Evolutionary conservation across 2,329 filamentous ascomycete species (phyloP), one percentile per base, ranked within the genome.

Genomic region (Orbilia quercus): DNA sequence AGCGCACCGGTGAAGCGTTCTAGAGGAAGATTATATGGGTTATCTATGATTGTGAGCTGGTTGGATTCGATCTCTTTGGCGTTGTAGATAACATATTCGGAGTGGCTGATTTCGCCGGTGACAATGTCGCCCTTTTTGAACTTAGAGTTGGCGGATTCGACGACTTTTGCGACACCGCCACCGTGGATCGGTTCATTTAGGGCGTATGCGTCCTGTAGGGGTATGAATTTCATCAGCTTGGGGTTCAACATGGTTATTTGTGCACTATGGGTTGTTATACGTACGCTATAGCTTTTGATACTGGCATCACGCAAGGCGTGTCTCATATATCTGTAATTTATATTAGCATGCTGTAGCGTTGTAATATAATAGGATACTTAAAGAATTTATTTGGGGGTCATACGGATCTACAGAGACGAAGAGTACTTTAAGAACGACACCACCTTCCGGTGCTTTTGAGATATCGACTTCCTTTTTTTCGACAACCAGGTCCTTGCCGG

Each of bases 391-490:
- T n/a, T n/a, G n/a, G n/a, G n/a, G n/a, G n/a, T n/a, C 70, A 1
- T 70, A 75, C 1, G 92, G 92, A 81, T 96, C 92, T 82, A 90
- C 90, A 42, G 90, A 93, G 75, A 88, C 84, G 80, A 90, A 91
- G 78, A 89, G 85, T 77, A 90, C 86, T 82, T 91, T 86, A 75
- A 89, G 82, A 31, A 87, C 86, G 53, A 96, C 80, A 42, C 91
- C 89, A 75, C 90, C 89, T 47, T 85, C 80, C 22, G 87, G 84
- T 3, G 85, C 80, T 55, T 85, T 83, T 22, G 87, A 82, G 76
- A 88, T 81, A 79, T 95, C 90, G 75, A 93, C 88, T 18, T 86
- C 84, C 71, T 85, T 85, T 76, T 85, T 81, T 80, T 95, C 89
- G 71, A 92, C 79, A 20, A 81, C 82, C 64, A 96, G 83, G 80